A percentile compares a stretch with the other conserved stretches of the same genome.
These are phyloP conservation scores for Leccinum variicolor DNA, from an alignment of 768 basidiomycete genomes.

Conservation along the genomic window DNA sequence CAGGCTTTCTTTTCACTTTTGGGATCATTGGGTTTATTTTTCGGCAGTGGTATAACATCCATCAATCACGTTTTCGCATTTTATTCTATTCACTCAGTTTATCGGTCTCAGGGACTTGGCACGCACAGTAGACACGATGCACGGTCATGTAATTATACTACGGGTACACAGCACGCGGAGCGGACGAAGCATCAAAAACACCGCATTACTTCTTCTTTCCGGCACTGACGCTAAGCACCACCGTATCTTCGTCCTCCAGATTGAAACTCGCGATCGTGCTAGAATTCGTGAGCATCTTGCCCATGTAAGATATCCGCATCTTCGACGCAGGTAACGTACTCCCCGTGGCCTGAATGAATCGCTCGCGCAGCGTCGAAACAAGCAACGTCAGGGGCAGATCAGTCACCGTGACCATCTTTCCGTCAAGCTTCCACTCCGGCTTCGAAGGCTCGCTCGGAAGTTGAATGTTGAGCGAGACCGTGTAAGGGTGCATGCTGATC, in stretches of 20 bases:
- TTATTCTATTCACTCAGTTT: conserved; percentile 19
- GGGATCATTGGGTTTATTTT: conserved; percentile 7
- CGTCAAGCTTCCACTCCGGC: conserved; percentile 93
- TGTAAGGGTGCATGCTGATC: conserved; percentile 88
- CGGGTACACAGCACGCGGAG: conserved; percentile 9
- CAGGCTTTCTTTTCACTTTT: not conserved
- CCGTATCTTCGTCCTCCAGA: conserved; percentile 84
- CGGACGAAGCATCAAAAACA: not conserved
- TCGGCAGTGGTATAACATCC: not conserved
- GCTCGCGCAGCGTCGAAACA: conserved; percentile 87
- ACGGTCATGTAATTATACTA: conserved; percentile 13
- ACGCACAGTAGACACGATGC: conserved; percentile 9
- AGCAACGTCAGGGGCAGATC: conserved; percentile 83
- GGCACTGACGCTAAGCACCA: conserved; percentile 76
- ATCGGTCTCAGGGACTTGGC: conserved; percentile 8
- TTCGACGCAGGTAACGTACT: conserved; percentile 77
- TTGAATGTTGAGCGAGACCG: conserved; percentile 82
- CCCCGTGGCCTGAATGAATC: conserved; percentile 75
- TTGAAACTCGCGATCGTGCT: conserved; percentile 85
- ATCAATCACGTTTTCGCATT: conserved; percentile 13
- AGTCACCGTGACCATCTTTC: conserved; percentile 68
- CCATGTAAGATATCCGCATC: conserved; percentile 74
- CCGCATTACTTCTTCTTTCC: conserved; percentile 61
- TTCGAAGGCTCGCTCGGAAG: conserved; percentile 79
- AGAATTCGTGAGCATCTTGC: conserved; percentile 85